Conservation (phyloP, 768 basidiomycete genomes). For the Agaricus sinodeliciosus region DNA sequence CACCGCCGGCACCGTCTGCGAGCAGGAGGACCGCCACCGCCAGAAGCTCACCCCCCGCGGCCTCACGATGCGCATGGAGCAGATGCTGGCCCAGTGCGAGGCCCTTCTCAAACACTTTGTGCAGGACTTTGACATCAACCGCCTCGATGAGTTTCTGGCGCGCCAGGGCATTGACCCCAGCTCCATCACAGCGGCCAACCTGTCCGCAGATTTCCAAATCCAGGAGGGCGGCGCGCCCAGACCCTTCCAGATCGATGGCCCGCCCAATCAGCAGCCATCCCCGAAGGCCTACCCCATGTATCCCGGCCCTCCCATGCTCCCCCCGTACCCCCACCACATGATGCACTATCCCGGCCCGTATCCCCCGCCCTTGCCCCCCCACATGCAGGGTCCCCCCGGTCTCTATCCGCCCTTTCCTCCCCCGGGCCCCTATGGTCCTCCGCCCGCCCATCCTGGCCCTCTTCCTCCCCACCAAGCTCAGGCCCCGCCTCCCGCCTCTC, state of each 20-base stretch:
- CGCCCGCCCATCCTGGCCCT: conserved; percentile 19
- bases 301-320: conserved; percentile 27
- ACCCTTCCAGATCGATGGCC: conserved; percentile 26
- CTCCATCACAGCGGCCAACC: conserved; percentile 18
- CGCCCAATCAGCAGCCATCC: conserved; percentile 17
- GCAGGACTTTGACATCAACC: conserved; percentile 59
- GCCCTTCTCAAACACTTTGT: conserved; percentile 71
- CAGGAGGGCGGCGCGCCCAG: conserved; percentile 20
- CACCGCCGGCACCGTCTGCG: conserved; percentile 70
- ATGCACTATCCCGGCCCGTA: conserved; percentile 22
- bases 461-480: conserved; percentile 17
- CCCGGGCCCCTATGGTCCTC: conserved; percentile 38
- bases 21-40: conserved; percentile 84
- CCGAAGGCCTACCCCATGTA: conserved; percentile 32
- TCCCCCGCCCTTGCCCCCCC: conserved; percentile 19
- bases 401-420: conserved; percentile 56
- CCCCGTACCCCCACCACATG: conserved; percentile 36
- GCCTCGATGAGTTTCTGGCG: conserved; percentile 56
- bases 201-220: conserved; percentile 26
- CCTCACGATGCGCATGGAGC: conserved; percentile 77
- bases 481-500: conserved; percentile 13
- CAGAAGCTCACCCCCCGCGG: conserved; percentile 83
- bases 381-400: conserved; percentile 32
- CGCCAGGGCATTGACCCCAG: conserved; percentile 60
- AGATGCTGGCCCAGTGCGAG: conserved; percentile 71